Conservation (phyloP, 2,329 filamentous ascomycete genomes). For the Chrysoporthe cubensis region DNA sequence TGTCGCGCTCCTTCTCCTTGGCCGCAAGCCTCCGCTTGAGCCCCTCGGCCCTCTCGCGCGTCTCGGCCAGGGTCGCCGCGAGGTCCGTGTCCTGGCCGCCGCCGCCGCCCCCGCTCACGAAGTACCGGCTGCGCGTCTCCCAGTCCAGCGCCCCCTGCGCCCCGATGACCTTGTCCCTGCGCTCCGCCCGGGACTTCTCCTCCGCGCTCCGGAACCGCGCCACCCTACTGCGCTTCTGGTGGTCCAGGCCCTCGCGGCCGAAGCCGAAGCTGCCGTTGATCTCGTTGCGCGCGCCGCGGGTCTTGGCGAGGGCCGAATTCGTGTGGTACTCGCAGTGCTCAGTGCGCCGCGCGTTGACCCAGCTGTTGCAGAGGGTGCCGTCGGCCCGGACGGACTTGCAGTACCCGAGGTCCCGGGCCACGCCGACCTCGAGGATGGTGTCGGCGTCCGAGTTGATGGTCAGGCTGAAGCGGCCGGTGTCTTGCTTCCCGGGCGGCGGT, state of each 20-base stretch:
- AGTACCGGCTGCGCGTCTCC: slow-evolving; percentile 61
- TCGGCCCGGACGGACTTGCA: slow-evolving; percentile 87
- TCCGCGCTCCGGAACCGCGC: slow-evolving; percentile 32
- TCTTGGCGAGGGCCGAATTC: slow-evolving; percentile 77
- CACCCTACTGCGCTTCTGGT: slow-evolving; percentile 30
- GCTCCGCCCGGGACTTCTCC: slow-evolving; percentile 35
- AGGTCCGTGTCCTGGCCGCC: slow-evolving; percentile 37
- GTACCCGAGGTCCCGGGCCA: slow-evolving; percentile 81
- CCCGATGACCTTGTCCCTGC: slow-evolving; percentile 28
- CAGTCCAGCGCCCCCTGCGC: slow-evolving; percentile 56
- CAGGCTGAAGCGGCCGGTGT: slow-evolving; percentile 83
- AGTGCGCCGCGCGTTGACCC: slow-evolving; percentile 87
- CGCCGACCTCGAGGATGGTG: slow-evolving; percentile 86
- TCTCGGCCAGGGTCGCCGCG: slow-evolving; percentile 49
- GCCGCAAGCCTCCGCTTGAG: slow-evolving; percentile 66
- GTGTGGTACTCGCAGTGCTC: slow-evolving; percentile 94
- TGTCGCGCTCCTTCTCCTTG: slow-evolving; percentile 72
- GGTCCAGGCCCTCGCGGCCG: slow-evolving; percentile 35
- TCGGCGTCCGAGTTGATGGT: slow-evolving; percentile 86
- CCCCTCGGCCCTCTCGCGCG: slow-evolving; percentile 66
- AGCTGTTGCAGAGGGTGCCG: slow-evolving; percentile 76
- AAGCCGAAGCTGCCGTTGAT: slow-evolving; percentile 64
- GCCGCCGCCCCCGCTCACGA: slow-evolving; percentile 48
- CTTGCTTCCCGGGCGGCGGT: slow-evolving; percentile 72
- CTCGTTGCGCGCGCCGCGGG: slow-evolving; percentile 69